Conservation (phyloP, 371 early-diverging fungal genomes). For the Saksenaea oblongispora region DNA sequence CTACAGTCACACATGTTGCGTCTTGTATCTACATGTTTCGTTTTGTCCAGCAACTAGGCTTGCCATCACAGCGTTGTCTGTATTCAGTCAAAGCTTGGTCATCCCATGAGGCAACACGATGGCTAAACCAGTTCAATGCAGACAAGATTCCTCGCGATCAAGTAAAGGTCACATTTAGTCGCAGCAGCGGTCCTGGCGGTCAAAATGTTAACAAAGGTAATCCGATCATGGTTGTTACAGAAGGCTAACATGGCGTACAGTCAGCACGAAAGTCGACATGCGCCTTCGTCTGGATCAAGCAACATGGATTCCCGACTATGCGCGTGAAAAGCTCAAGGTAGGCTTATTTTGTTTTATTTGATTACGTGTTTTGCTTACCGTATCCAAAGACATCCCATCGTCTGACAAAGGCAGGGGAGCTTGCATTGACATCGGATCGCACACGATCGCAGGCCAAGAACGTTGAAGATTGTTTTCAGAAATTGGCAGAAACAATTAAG, state of each 20-base stretch:
- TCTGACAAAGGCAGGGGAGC: conserved; percentile 74
- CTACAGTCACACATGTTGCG: too few relatives aligned
- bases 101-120: conserved; percentile 32
- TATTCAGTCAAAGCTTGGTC: conserved; percentile 22
- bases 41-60: background rate
- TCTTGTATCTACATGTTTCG: background rate
- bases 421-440: conserved; percentile 75
- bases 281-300: conserved; percentile 67
- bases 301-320: conserved; percentile 79
- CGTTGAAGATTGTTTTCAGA: conserved; percentile 78
- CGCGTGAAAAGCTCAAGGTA: conserved; percentile 47
- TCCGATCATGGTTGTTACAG: background rate
- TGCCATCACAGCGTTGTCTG: background rate
- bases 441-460: conserved; percentile 83
- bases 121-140: conserved; percentile 33
- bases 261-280: conserved; percentile 86
- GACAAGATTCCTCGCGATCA: conserved; percentile 39
- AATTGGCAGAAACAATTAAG: conserved; percentile 64
- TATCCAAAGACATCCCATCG: conserved; percentile 47
- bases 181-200: conserved; percentile 83
- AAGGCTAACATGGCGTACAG: conserved; percentile 42
- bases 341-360: too few relatives aligned
- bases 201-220: conserved; percentile 91
- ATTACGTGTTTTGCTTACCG: conserved; percentile 1
- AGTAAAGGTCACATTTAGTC: conserved; percentile 30